These are phyloP conservation scores for Allantophomopsis lycopodina DNA, from an alignment of 2,329 filamentous ascomycete genomes.

Conservation along the genomic window DNA sequence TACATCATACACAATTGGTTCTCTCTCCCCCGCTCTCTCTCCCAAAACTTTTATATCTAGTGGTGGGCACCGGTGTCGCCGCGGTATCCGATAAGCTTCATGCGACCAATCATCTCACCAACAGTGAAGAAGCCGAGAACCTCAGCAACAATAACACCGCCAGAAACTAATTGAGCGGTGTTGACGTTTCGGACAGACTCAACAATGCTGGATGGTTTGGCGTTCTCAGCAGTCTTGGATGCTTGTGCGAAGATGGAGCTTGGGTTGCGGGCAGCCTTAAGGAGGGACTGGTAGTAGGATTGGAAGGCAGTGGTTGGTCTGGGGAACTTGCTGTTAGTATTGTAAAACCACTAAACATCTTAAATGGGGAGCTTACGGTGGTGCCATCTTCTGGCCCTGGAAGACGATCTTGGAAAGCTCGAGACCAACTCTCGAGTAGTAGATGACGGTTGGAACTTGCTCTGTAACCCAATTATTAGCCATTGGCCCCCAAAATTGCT, in stretches of 20 bases:
- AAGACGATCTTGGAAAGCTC: slow-evolving; percentile 85
- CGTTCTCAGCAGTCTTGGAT: slow-evolving; percentile 29
- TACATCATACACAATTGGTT: no score
- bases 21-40: neutral
- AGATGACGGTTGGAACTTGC: slow-evolving; percentile 73
- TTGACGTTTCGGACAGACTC: slow-evolving; percentile 55
- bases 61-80: slow-evolving; percentile 48
- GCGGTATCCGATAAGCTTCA: slow-evolving; percentile 91
- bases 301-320: slow-evolving; percentile 76
- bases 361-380: slow-evolving; percentile 58
- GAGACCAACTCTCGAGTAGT: slow-evolving; percentile 81
- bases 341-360: slow-evolving; percentile 2
- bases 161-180: slow-evolving; percentile 54
- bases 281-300: slow-evolving; percentile 65
- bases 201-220: slow-evolving; percentile 41
- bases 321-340: slow-evolving; percentile 4
- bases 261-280: slow-evolving; percentile 61
- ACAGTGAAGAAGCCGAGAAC: slow-evolving; percentile 94
- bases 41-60: slow-evolving; percentile 20
- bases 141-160: slow-evolving; percentile 72
- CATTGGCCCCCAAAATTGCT: slow-evolving; percentile 7
- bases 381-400: slow-evolving; percentile 78
- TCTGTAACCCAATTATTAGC: slow-evolving; percentile 32
- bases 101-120: slow-evolving; percentile 88
- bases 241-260: slow-evolving; percentile 35